Conservation (phyloP, 1,284 basidiomycete species). For the Pascua guehoae region DNA sequence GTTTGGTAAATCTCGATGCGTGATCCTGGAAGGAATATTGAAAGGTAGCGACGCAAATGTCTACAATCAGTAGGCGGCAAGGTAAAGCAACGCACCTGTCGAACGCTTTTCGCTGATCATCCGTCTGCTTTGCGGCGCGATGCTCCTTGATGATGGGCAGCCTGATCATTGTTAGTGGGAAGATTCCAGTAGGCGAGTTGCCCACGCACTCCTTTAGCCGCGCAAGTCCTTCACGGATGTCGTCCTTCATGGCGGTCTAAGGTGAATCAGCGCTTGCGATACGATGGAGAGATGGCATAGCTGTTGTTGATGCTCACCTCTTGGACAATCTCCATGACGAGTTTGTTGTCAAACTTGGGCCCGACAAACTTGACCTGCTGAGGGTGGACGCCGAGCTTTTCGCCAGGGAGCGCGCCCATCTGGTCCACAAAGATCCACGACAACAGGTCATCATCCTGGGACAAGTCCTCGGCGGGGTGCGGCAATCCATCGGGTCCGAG, state of each 20-base stretch:
- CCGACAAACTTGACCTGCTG: constrained; percentile 46
- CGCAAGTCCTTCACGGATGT: too few relatives aligned
- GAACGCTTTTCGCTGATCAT: constrained; percentile 19
- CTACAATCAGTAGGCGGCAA: constrained; percentile 15
- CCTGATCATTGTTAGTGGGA: not conserved
- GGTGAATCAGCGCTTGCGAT: not conserved
- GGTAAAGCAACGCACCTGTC: constrained; percentile 2
- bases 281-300: not conserved
- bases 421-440: constrained; percentile 48
- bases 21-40: constrained; percentile 35
- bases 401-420: constrained; percentile 27
- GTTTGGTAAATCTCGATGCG: constrained; percentile 46
- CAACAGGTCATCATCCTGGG: constrained; percentile 46
- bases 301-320: constrained; percentile 23
- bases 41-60: constrained; percentile 43
- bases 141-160: constrained; percentile 36
- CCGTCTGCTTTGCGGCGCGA: constrained; percentile 29
- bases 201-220: too few relatives aligned
- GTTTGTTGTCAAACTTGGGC: constrained; percentile 33
- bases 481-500: too few relatives aligned
- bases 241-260: too few relatives aligned
- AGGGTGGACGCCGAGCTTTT: constrained; percentile 45
- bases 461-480: constrained; percentile 43
- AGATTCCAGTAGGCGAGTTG: too few relatives aligned
- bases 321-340: constrained; percentile 34